A percentile compares a stretch with the other conserved stretches of the same genome.
Evolutionary conservation across 2,329 filamentous ascomycete species (phyloP).

Genomic region (Xylariaceae sp.): DNA sequence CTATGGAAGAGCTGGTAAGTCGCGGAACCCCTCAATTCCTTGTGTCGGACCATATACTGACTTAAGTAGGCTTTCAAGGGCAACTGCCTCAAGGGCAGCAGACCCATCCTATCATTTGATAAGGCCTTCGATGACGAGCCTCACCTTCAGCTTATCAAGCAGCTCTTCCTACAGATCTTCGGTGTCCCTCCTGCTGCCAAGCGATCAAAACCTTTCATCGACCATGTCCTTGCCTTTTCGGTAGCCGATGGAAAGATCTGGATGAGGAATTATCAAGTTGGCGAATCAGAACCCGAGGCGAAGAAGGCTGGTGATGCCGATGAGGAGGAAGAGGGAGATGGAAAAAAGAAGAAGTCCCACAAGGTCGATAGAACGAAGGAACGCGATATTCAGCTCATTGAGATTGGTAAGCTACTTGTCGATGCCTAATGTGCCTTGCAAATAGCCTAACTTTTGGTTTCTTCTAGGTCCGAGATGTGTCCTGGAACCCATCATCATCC

Average conservation of each 20-base stretch:
- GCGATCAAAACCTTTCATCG: slow-evolving; percentile 92
- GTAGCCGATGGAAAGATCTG: slow-evolving; percentile 91
- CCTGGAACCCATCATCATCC: slow-evolving; percentile 83
- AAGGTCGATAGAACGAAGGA: slow-evolving; percentile 46
- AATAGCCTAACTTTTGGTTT: not conserved
- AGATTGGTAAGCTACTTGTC: slow-evolving; percentile 65
- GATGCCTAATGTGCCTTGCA: too few relatives aligned
- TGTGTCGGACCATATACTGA: too few relatives aligned
- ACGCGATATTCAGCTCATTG: slow-evolving; percentile 77
- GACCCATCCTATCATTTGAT: slow-evolving; percentile 90
- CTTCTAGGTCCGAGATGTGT: slow-evolving; percentile 80
- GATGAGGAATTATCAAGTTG: slow-evolving; percentile 92
- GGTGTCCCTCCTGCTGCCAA: slow-evolving; percentile 84
- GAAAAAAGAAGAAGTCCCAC: slow-evolving; percentile 36
- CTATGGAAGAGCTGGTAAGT: slow-evolving; percentile 61
- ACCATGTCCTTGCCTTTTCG: slow-evolving; percentile 91
- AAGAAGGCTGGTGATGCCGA: slow-evolving; percentile 35
- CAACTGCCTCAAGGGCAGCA: slow-evolving; percentile 91
- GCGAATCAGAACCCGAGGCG: slow-evolving; percentile 66
- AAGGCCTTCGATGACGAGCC: slow-evolving; percentile 77
- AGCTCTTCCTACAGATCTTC: slow-evolving; percentile 85
- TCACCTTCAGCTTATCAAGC: slow-evolving; percentile 78
- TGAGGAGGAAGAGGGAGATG: slow-evolving; percentile 30
- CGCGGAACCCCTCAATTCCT: too few relatives aligned
- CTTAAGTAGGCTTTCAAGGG: slow-evolving; percentile 97